Base-by-base conservation (phyloP, 2,329 filamentous ascomycete genomes). In the Grosmannia serpens region DNA sequence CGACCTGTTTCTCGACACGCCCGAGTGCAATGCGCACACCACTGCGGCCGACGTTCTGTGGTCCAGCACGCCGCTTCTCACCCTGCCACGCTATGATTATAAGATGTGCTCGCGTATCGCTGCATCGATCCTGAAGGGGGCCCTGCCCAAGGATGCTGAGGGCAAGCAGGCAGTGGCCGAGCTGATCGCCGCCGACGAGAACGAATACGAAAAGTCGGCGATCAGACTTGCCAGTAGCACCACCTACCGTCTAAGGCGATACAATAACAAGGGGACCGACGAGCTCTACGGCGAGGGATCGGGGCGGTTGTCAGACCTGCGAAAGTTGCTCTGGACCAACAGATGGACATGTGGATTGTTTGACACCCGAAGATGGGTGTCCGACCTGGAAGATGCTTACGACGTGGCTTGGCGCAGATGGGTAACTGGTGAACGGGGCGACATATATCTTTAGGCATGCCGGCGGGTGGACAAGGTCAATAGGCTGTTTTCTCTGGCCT, bases 51-150 rank as follows among this genome's bases (percentile, higher is more conserved):
- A 99, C 67, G 87, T 97, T 1, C 77, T 99, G 8, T 99, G 94
- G 94, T 95, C 89, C 56, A 95, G 91, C 65, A 97, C 94, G 0
- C 94, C 94, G 6, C 76, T 99, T 26, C 77, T 99, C 31, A 99
- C 94, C 0, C 78, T 94, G 33, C 91, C 94, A 13, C 83, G 94
- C 41, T 96, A 97, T 70, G 83, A 88, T 55, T 96, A 96, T 74
- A 99, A 99, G 73, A 99, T 99, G 94, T 99, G 94, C 72, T 95
- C 90, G 50, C 88, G 94, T 57, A 99, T 99, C 88, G 94, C 92
- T 8, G 91, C 94, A 8, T 96, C 90, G 13, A 97, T 99, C 59
- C 78, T 99, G 33, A 88, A 85, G 63, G 94, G 94, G 20, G 94
- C 94, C 0, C 74, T 99, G 4, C 94, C 94, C 0, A 86, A 84